A percentile compares a stretch with the other conserved stretches of the same genome.
phyloP scores from a whole-genome alignment of 1,284 basidiomycete genomes.

The Ganoderma multipileum region DNA sequence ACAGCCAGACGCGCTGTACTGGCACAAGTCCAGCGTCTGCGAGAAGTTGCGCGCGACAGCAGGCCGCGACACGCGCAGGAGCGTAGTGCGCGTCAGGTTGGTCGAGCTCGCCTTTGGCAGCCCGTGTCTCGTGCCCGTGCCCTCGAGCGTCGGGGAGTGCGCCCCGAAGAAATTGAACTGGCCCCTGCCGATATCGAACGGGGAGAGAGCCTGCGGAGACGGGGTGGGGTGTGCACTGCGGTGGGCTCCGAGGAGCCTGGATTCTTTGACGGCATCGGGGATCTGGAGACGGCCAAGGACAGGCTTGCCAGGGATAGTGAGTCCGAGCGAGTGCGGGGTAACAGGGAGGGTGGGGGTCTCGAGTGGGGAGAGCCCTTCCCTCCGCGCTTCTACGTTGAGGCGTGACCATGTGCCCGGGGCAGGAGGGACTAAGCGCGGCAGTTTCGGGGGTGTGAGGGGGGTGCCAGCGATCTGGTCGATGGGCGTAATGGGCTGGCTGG shows the following conservation, averaged over 20 bases:
- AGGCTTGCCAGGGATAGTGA: conserved; percentile 12
- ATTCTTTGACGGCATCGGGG: conserved; percentile 11
- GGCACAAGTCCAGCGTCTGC: background rate
- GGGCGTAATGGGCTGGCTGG: conserved; percentile 36
- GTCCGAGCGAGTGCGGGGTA: conserved; percentile 19
- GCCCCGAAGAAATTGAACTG: background rate
- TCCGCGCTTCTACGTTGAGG: conserved; percentile 17
- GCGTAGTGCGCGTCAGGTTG: conserved; percentile 15
- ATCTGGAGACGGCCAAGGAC: conserved; percentile 21
- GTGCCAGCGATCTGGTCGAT: conserved; percentile 40
- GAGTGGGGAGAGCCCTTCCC: conserved; percentile 16
- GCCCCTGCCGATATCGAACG: conserved; percentile 15
- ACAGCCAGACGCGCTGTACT: background rate
- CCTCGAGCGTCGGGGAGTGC: background rate
- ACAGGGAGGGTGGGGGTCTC: conserved; percentile 14
- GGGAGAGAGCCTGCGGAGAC: conserved; percentile 19
- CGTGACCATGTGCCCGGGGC: conserved; percentile 25
- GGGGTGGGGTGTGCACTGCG: background rate
- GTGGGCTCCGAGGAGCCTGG: conserved; percentile 6
- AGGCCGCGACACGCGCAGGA: conserved; percentile 19
- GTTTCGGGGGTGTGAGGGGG: conserved; percentile 36
- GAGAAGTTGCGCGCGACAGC: conserved; percentile 18
- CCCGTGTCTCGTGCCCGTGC: conserved; percentile 1
- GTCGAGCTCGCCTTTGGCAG: conserved; percentile 18
- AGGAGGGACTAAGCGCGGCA: conserved; percentile 28